phyloP scores from a whole-genome alignment of 306 rosid species.

The Quercus rubra region DNA sequence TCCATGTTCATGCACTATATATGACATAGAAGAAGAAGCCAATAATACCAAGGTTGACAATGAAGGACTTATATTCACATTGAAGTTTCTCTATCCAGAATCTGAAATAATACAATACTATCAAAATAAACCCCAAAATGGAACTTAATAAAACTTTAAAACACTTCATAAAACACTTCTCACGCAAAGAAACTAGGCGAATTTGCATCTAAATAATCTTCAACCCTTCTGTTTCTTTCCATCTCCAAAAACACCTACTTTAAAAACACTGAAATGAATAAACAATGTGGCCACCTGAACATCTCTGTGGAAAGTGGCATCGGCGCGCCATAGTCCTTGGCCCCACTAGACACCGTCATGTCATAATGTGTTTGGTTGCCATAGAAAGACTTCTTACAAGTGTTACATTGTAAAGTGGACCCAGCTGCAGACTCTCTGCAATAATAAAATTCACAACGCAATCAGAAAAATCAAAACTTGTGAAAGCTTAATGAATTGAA shows the following conservation, averaged over 20 bases:
- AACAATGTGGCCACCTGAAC: slow-evolving; percentile 56
- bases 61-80: not conserved
- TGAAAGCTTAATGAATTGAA: not conserved
- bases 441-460: slow-evolving; percentile 11
- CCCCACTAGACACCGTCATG: slow-evolving; percentile 50
- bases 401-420: slow-evolving; percentile 59
- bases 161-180: not conserved
- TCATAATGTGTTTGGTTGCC: slow-evolving; percentile 70
- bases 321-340: slow-evolving; percentile 51
- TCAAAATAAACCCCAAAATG: not conserved
- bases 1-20: not conserved
- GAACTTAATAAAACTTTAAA: not conserved
- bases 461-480: slow-evolving; percentile 6
- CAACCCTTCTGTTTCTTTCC: not conserved
- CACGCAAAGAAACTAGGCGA: not conserved
- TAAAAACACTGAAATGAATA: not conserved
- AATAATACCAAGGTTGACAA: not conserved
- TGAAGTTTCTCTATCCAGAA: not conserved
- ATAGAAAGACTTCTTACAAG: slow-evolving; percentile 69
- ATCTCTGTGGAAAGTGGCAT: slow-evolving; percentile 80
- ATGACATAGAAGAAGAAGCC: not conserved
- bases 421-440: slow-evolving; percentile 56
- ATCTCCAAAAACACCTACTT: not conserved
- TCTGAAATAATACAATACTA: not conserved
- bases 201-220: not conserved